Evolutionary conservation across 495 filamentous ascomycete genomes (phyloP).

Genomic region (Tuber melanosporum): DNA sequence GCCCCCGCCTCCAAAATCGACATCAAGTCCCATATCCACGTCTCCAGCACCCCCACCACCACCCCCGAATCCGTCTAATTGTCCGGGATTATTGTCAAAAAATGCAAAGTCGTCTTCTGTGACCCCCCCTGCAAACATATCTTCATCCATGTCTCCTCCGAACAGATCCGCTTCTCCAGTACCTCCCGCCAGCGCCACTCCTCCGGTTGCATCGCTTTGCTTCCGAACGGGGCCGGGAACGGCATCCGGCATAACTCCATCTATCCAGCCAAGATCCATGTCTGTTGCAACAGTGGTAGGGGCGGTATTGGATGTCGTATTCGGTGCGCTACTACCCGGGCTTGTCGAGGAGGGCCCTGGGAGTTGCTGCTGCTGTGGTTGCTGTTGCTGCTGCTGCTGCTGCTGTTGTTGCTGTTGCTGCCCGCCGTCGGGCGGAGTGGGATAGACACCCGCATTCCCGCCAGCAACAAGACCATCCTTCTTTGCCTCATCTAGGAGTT

Average conservation of each 20-base stretch:
- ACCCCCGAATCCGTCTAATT: slow-evolving; percentile 32
- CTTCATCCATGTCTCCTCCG: slow-evolving; percentile 40
- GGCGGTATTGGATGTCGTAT: slow-evolving; percentile 7
- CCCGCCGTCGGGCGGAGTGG: slow-evolving; percentile 38
- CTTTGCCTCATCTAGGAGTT: slow-evolving; percentile 20
- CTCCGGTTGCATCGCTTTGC: slow-evolving; percentile 27
- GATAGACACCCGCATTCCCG: slow-evolving; percentile 28
- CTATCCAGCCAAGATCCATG: slow-evolving; percentile 38
- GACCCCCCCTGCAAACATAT: slow-evolving; percentile 34
- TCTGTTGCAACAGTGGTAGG: slow-evolving; percentile 23
- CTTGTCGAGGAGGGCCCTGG: slow-evolving; percentile 14
- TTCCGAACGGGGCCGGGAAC: slow-evolving; percentile 25
- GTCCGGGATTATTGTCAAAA: slow-evolving; percentile 39
- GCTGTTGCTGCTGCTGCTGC: slow-evolving; percentile 5
- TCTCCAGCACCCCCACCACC: slow-evolving; percentile 18
- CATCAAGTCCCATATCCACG: slow-evolving; percentile 33
- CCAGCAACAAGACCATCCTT: slow-evolving; percentile 8
- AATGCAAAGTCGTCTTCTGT: slow-evolving; percentile 42
- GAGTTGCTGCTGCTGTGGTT: slow-evolving; percentile 14
- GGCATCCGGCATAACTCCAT: slow-evolving; percentile 11
- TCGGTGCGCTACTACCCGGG: slow-evolving; percentile 18
- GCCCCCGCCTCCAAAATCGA: slow-evolving; percentile 18
- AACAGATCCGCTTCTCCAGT: slow-evolving; percentile 35
- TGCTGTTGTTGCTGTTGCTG: slow-evolving; percentile 15
- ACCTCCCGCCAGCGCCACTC: slow-evolving; percentile 21